These are phyloP conservation scores for Saccharomycopsis guyanensis DNA, from an alignment of 805 yeast species.

Conservation along the genomic window DNA sequence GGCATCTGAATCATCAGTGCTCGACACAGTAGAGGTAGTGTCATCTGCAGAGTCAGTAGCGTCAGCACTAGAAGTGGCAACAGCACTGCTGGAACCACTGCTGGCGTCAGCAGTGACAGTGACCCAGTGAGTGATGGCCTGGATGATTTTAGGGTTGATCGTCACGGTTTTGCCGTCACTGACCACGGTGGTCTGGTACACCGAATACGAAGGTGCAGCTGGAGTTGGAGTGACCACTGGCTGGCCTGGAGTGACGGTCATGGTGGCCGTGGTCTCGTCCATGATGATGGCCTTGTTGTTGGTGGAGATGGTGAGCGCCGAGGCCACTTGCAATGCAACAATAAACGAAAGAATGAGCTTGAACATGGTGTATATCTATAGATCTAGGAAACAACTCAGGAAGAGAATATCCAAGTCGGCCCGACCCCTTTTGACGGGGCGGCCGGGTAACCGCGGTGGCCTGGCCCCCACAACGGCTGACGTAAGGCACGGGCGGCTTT, in stretches of 20 bases:
- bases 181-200: constrained; percentile 11
- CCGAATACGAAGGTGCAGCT: constrained; percentile 17
- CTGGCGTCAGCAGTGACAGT: constrained; percentile 15
- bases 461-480: no score
- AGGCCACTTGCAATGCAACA: background rate
- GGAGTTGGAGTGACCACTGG: constrained; percentile 14
- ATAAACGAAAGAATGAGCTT: background rate
- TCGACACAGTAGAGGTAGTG: constrained; percentile 2
- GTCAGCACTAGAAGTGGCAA: background rate
- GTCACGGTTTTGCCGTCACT: constrained; percentile 7
- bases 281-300: constrained; percentile 17
- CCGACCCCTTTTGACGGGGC: no score
- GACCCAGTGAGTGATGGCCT: constrained; percentile 13
- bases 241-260: constrained; percentile 19
- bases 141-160: constrained; percentile 15
- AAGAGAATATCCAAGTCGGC: no score
- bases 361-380: no score
- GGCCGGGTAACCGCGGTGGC: no score
- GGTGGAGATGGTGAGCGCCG: background rate
- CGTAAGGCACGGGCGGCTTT: no score
- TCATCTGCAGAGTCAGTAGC: background rate
- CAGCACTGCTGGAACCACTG: constrained; percentile 1
- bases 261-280: constrained; percentile 16
- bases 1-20: background rate
- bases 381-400: no score